A percentile compares a stretch with the other conserved stretches of the same genome.
phyloP scores from a whole-genome alignment of 116 monocot genomes.

The Zostera marina region DNA sequence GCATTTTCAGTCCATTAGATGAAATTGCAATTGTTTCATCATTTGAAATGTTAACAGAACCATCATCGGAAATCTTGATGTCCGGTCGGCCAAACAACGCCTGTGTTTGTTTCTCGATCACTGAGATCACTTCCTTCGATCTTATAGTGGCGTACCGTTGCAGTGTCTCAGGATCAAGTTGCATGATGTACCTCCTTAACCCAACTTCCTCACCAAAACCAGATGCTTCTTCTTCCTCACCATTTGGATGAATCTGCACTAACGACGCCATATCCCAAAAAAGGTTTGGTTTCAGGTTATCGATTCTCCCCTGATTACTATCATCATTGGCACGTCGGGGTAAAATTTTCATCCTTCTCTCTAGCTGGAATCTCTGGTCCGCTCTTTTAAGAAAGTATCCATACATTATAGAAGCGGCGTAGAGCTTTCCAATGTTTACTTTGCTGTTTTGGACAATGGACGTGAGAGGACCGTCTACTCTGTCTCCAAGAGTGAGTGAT shows the following conservation, averaged over 20 bases:
- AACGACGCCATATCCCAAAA: conserved; percentile 84
- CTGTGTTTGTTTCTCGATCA: conserved; percentile 96
- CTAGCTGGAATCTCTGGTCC: conserved; percentile 79
- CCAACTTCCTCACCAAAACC: conserved; percentile 16
- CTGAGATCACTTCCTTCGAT: conserved; percentile 61
- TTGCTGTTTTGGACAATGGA: conserved; percentile 68
- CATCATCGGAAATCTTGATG: conserved; percentile 58
- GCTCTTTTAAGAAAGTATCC: conserved; percentile 95
- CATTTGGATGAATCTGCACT: conserved; percentile 73
- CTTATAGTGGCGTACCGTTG: conserved; percentile 86
- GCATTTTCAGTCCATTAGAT: conserved; percentile 46
- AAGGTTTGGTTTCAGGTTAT: conserved; percentile 42
- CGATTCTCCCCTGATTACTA: conserved; percentile 20
- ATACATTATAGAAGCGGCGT: conserved; percentile 97
- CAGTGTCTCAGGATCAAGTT: conserved; percentile 79
- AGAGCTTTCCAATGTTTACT: conserved; percentile 86
- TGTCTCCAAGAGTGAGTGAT: conserved; percentile 60
- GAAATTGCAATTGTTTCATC: conserved; percentile 49
- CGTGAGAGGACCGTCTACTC: conserved; percentile 43
- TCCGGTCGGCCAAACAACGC: conserved; percentile 84
- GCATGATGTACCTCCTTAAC: conserved; percentile 74
- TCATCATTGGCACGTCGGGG: conserved; percentile 11
- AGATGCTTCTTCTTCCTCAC: conserved; percentile 10
- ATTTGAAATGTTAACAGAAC: conserved; percentile 41
- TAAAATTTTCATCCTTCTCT: conserved; percentile 66